Base-by-base conservation (phyloP, 2,329 filamentous ascomycete species). In the Penicillium expansum region DNA sequence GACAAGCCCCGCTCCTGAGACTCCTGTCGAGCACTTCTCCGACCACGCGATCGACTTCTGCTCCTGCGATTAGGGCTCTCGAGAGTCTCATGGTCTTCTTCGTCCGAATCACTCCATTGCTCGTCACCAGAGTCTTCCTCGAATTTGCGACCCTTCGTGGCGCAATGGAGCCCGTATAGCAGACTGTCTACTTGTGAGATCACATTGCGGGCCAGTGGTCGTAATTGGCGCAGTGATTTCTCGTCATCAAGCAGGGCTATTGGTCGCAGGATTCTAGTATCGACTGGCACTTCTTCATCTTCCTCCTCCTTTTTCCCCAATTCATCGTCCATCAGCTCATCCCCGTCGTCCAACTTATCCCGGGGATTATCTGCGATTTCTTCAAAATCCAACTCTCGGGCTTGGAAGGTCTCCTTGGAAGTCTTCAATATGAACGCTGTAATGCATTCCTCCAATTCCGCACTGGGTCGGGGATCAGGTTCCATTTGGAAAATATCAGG, bases 131-230 rank as follows among this genome's bases (percentile, higher is more conserved):
- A 75, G 33, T 72, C 64, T 4, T 63, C 60, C 11, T 60, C 57
- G 3, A 56, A 58, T 33, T 63, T 61, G 50, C 82, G 83, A 3
- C 85, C 81, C 42, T 83, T 76, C 37, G 87, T 83, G 1, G 84
- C 80, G 57, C 86, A 84, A 68, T 92, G 90, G 14, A 97, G 79
- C 4, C 86, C 83, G 30, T 80, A 78, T 6, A 96, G 81, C 0
- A 93, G 80, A 5, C 78, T 72, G 64, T 97, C 91, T 1, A 96
- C 70, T 35, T 85, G 83, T 1, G 80, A 75, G 9, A 96, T 78
- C 16, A 92, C 82, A 62, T 90, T 87, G n/a, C 86, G 81, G 11
- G 89, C 81, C 0, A 84, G 81, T 0, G 91, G 90, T 0, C 82
- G 81, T 16, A 96, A 76, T 5, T 95, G 77, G 1, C 74, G 70